phyloP scores from a whole-genome alignment of 768 basidiomycete species.

The Lactarius akahatsu region DNA sequence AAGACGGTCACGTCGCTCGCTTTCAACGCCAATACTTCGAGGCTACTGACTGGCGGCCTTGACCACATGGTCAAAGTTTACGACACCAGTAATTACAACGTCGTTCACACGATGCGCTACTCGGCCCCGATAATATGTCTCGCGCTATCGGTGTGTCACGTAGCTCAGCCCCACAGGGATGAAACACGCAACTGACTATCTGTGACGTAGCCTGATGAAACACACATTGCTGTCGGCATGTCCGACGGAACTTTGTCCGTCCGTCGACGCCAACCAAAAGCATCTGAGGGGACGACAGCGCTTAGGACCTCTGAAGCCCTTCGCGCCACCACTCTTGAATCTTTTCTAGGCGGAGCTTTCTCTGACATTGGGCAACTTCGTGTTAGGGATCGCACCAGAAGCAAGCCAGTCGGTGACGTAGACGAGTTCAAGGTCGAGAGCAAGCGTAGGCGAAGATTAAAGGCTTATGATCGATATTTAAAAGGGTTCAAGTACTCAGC shows the following conservation, averaged over 20 bases:
- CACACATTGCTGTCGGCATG: slow-evolving; percentile 96
- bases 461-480: slow-evolving; percentile 84
- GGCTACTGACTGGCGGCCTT: slow-evolving; percentile 85
- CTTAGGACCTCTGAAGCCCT: slow-evolving; percentile 41
- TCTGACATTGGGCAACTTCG: slow-evolving; percentile 56
- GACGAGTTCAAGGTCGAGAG: slow-evolving; percentile 80
- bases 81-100: slow-evolving; percentile 89
- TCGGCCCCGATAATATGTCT: slow-evolving; percentile 88
- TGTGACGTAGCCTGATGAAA: slow-evolving; percentile 79
- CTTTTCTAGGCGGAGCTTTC: slow-evolving; percentile 57
- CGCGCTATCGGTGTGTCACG: slow-evolving; percentile 76
- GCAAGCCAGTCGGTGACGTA: slow-evolving; percentile 55
- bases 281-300: slow-evolving; percentile 48
- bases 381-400: slow-evolving; percentile 47
- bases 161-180: slow-evolving; percentile 4
- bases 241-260: slow-evolving; percentile 98
- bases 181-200: slow-evolving; percentile 17
- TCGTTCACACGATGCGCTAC: slow-evolving; percentile 98
- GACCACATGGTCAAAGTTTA: slow-evolving; percentile 99
- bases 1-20: slow-evolving; percentile 92
- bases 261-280: slow-evolving; percentile 78
- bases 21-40: slow-evolving; percentile 71
- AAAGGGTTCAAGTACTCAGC: slow-evolving; percentile 94
- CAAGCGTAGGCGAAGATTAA: slow-evolving; percentile 65
- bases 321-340: slow-evolving; percentile 61